phyloP scores from a whole-genome alignment of 1,284 basidiomycete species.

The Ceratobasidium sp. region DNA sequence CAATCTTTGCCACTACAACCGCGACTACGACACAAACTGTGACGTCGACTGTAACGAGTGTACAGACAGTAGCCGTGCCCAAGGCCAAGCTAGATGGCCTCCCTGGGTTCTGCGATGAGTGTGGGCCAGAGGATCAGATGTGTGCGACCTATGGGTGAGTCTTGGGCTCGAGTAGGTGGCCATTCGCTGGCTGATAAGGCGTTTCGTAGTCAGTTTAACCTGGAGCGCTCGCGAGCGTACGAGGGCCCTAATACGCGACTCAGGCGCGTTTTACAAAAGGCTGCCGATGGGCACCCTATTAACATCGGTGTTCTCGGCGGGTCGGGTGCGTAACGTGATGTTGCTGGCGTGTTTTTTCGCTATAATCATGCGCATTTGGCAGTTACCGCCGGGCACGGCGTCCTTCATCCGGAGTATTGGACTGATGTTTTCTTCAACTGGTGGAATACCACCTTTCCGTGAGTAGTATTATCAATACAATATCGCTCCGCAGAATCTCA shows the following conservation, averaged over 20 bases:
- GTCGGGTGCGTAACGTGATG: slow-evolving; percentile 33
- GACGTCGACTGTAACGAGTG: slow-evolving; percentile 22
- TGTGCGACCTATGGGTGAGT: slow-evolving; percentile 50
- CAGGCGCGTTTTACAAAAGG: slow-evolving; percentile 49
- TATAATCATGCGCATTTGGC: neutral
- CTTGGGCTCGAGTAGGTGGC: neutral
- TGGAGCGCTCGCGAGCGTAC: slow-evolving; percentile 50
- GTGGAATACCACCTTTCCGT: slow-evolving; percentile 49
- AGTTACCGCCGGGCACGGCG: slow-evolving; percentile 50
- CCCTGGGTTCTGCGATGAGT: slow-evolving; percentile 48
- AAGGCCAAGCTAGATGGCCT: slow-evolving; percentile 11
- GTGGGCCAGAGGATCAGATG: slow-evolving; percentile 49
- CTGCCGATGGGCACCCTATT: slow-evolving; percentile 48
- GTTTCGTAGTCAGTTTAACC: slow-evolving; percentile 46
- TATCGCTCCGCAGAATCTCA: neutral
- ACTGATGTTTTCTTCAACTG: slow-evolving; percentile 42
- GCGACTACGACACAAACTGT: slow-evolving; percentile 43
- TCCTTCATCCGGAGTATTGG: slow-evolving; percentile 47
- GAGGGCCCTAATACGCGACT: slow-evolving; percentile 50
- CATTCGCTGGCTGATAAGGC: neutral
- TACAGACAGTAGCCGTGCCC: slow-evolving; percentile 22
- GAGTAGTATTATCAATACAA: slow-evolving; percentile 18
- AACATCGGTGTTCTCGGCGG: slow-evolving; percentile 50
- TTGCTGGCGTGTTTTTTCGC: neutral
- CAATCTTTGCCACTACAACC: slow-evolving; percentile 40